Evolutionary conservation across 129 eudicot genomes (phyloP).

Genomic region (Calendula officinalis): DNA sequence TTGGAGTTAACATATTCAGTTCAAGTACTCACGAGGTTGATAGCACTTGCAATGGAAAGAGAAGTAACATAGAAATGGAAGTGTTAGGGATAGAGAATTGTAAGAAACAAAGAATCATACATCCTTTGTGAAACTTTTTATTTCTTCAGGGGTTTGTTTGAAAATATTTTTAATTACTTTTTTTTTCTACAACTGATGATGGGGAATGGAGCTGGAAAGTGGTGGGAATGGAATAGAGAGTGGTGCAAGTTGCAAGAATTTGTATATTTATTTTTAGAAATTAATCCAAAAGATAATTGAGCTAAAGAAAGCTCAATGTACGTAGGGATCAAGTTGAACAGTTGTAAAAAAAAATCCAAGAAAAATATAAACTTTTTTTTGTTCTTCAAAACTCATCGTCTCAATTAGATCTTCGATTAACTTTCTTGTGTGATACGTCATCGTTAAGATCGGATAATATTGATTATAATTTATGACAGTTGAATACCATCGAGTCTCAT

Average conservation of each 20-base stretch:
- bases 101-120: conserved; percentile 68
- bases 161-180: conserved; percentile 11
- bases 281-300: conserved; percentile 18
- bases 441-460: not conserved
- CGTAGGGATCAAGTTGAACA: conserved; percentile 33
- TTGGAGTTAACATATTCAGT: conserved; percentile 73
- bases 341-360: conserved; percentile 32
- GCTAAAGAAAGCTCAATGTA: conserved; percentile 56
- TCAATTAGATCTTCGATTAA: conserved; percentile 18
- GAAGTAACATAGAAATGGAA: conserved; percentile 56
- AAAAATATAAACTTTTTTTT: conserved; percentile 20
- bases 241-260: conserved; percentile 54
- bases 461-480: not conserved
- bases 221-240: conserved; percentile 36
- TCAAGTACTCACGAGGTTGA: conserved; percentile 24
- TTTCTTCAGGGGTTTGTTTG: conserved; percentile 26
- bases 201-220: conserved; percentile 31
- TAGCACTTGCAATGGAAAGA: conserved; percentile 46
- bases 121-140: conserved; percentile 41
- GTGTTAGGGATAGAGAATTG: conserved; percentile 43
- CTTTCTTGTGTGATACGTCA: conserved; percentile 1
- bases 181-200: conserved; percentile 22
- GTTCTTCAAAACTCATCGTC: conserved; percentile 5
- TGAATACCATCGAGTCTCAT: too few species aligned
- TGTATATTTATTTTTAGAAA: conserved; percentile 47